Evolutionary conservation across 1,139 yeast species (phyloP), one percentile per base, ranked within the genome.

Genomic region (Dujonia santamariae): DNA sequence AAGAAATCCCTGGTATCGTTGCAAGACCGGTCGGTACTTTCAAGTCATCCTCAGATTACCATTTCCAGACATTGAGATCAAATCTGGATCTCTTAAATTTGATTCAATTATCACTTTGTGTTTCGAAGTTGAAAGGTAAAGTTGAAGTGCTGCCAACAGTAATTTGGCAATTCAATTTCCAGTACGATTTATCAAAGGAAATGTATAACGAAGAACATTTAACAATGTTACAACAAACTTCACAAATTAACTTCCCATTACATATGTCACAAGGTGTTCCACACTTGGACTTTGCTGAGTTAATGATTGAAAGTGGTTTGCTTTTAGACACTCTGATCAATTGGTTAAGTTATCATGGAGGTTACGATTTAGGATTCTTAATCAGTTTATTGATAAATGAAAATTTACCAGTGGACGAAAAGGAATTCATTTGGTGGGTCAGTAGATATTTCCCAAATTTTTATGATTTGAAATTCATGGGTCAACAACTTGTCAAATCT

Each of bases 21-120:
- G 96, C 96, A 1, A 75, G 98, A 46, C 98, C 98, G 9, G 86
- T 92, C 42, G 98, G 98, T n/a, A 79, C 88, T 8, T 92, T 92
- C 61, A 80, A 87, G 50, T 80, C 94, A 7, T 85, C 94, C 11
- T 75, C 86, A 19, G 98, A 92, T 56, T 92, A 88, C 59, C 97
- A 92, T 59, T 92, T 92, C 56, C 98, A 92, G 59, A 92, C 97
- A 0, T 74, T 92, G 61, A 75, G 98, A 51, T 74, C 95, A 7
- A 92, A 92, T 57, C 86, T 94, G 3, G 98, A 94, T 59, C 69
- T 92, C 37, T 63, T 90, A 44, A 83, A 83, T 46, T 77, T 92
- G 46, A 82, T 92, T 39, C 98, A 92, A 59, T 74, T 92, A 35
- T 95, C 96, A 3, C 71, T 92, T 40, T 86, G 97, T 16, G 69